Conservation (phyloP, 208 protist species). For the Wallacemonas sp. region DNA sequence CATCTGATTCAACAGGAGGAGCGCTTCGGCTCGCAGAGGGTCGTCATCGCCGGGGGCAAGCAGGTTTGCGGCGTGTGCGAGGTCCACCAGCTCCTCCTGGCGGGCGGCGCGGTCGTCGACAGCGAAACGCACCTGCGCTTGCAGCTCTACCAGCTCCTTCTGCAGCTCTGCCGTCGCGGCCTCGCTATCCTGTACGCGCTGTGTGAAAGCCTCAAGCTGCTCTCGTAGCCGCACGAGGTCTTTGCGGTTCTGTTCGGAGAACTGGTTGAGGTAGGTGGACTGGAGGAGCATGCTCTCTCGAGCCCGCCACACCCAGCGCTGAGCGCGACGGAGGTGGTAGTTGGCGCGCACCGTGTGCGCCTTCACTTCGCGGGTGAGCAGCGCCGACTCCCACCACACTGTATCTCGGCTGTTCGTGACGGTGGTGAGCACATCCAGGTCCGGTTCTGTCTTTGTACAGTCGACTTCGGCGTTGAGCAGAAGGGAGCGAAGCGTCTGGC, state of each 20-base stretch:
- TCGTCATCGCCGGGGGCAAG: slow-evolving; percentile 23
- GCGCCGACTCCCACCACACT: slow-evolving; percentile 74
- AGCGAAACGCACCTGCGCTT: slow-evolving; percentile 25
- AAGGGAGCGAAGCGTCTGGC: slow-evolving; percentile 14
- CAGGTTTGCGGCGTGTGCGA: slow-evolving; percentile 16
- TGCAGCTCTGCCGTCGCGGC: slow-evolving; percentile 12
- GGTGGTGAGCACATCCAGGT: slow-evolving; percentile 2
- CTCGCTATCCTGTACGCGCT: slow-evolving; percentile 22
- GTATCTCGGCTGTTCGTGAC: slow-evolving; percentile 1
- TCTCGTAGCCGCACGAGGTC: slow-evolving; percentile 60
- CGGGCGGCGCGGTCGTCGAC: slow-evolving; percentile 22
- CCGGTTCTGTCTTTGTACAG: not conserved
- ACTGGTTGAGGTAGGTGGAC: slow-evolving; percentile 44
- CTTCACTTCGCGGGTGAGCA: slow-evolving; percentile 73
- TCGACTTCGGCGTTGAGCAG: not conserved
- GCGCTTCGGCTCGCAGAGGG: slow-evolving; percentile 39
- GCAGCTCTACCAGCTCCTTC: slow-evolving; percentile 28
- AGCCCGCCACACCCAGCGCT: slow-evolving; percentile 42
- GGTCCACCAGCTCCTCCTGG: slow-evolving; percentile 41
- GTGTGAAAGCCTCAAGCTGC: slow-evolving; percentile 42
- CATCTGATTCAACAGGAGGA: slow-evolving; percentile 45
- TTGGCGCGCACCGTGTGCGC: slow-evolving; percentile 48
- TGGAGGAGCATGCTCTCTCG: slow-evolving; percentile 66
- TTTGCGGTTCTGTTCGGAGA: slow-evolving; percentile 28
- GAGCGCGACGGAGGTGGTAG: slow-evolving; percentile 59